Base-by-base conservation (phyloP, 257 asterid genomes). In the Perilla frutescens region DNA sequence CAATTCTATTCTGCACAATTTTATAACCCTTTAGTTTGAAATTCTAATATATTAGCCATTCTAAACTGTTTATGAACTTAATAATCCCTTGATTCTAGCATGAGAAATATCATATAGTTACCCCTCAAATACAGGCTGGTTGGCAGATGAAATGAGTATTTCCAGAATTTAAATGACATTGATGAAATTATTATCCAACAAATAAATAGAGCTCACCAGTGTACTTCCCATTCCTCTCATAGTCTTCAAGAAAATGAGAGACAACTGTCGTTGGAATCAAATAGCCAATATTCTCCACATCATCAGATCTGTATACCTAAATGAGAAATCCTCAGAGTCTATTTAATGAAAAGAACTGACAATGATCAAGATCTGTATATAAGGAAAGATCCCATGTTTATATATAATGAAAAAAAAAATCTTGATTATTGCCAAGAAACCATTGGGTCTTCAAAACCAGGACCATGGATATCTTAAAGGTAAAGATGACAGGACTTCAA, bases 241-340 rank as follows among this genome's bases (percentile, higher is more conserved):
- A 94, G 82, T 94, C 99, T 75, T 94, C 96, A 79, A 94, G 93
- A 84, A 91, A 91, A 90, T 91, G 99, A 76, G 97, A 88, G 51
- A 91, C 96, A 75, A 94, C 97, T 8, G 91, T 90, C 37, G 96
- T 82, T 47, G 99, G 99, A 79, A 91, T 94, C 73, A 94, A 97
- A 61, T 94, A 94, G 39, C 99, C 99, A 70, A 94, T 94, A 87
- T 94, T 91, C 77, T 94, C 97, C 71, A 81, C 96, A 31, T 90
- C 97, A 76, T 90, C 97, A 75, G 99, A 94, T 84, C 99, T 94
- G 96, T 84, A 91, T 76, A 91, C 97, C 96, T 94, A 90, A 83
- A 80, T 60, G 74, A 80, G 77, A 77, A 81, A 79, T 82, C 68
- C 71, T 75, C 77, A 81, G 68, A 91, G 84, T 68, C 78, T 74